phyloP scores from a whole-genome alignment of 2,329 filamentous ascomycete genomes.

The Microcera coccophila region DNA sequence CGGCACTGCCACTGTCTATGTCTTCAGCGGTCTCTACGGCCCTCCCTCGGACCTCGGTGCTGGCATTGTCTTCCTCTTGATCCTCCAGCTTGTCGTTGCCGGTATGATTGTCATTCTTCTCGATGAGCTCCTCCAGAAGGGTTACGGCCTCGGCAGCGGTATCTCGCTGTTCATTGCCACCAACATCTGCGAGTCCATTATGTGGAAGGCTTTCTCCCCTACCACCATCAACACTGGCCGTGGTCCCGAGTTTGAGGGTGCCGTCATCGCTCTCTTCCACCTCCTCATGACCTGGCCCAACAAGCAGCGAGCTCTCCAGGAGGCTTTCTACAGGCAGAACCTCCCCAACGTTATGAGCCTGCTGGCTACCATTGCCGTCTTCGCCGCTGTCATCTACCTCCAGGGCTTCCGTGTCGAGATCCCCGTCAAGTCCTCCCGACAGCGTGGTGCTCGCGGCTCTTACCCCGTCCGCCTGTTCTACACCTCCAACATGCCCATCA shows the following conservation, averaged over 20 bases:
- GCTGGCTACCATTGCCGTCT: constrained; percentile 85
- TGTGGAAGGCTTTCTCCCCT: constrained; percentile 99
- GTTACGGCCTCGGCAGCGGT: constrained; percentile 95
- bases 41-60: constrained; percentile 94
- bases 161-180: constrained; percentile 99
- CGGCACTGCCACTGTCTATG: constrained; percentile 95
- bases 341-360: constrained; percentile 99
- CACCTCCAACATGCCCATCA: constrained; percentile 99
- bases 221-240: constrained; percentile 99
- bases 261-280: constrained; percentile 96
- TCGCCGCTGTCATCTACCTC: constrained; percentile 97
- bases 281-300: constrained; percentile 97
- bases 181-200: constrained; percentile 99
- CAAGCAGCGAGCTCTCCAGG: constrained; percentile 97
- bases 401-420: constrained; percentile 99
- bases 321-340: constrained; percentile 99
- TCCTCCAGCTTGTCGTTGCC: constrained; percentile 95
- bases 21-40: constrained; percentile 96
- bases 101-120: constrained; percentile 98
- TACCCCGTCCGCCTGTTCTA: constrained; percentile 99
- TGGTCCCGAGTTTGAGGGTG: constrained; percentile 98
- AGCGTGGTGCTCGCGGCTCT: constrained; percentile 96
- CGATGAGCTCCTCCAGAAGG: constrained; percentile 98
- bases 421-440: constrained; percentile 97
- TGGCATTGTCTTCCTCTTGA: constrained; percentile 95